Evolutionary conservation across 2,329 filamentous ascomycete species (phyloP).

Genomic region (Fusarium liriodendri): DNA sequence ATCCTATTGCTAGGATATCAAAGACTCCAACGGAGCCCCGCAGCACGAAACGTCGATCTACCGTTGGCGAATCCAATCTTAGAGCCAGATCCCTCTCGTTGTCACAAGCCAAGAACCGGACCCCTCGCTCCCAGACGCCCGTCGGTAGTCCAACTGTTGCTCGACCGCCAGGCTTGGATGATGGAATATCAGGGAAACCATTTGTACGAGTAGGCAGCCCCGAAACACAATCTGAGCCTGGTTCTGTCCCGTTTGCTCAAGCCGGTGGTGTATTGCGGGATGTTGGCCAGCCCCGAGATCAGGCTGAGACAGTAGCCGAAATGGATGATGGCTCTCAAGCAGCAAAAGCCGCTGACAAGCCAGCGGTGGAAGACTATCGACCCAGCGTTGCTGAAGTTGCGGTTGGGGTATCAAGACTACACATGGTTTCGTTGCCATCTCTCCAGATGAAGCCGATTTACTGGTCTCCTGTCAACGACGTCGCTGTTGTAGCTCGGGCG

Average conservation of each 20-base stretch:
- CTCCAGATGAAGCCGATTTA: conserved; percentile 96
- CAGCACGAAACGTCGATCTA: conserved; percentile 29
- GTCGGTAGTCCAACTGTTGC: conserved; percentile 32
- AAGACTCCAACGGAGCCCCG: conserved; percentile 32
- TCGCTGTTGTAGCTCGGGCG: conserved; percentile 82
- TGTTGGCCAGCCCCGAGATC: conserved; percentile 3
- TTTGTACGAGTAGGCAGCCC: conserved; percentile 61
- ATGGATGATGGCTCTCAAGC: conserved; percentile 18
- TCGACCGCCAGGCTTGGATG: conserved; percentile 49
- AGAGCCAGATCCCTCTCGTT: conserved; percentile 30
- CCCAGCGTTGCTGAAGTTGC: conserved; percentile 69
- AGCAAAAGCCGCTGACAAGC: conserved; percentile 7
- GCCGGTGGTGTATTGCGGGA: conserved; percentile 11
- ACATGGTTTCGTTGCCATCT: conserved; percentile 85
- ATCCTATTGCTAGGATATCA: conserved; percentile 35
- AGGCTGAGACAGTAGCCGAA: background rate
- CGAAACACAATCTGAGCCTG: conserved; percentile 40
- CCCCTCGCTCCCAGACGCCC: conserved; percentile 37
- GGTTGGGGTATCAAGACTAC: conserved; percentile 89
- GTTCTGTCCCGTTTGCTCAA: conserved; percentile 18
- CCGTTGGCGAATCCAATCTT: conserved; percentile 18
- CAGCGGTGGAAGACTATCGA: conserved; percentile 13
- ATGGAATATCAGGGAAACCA: conserved; percentile 66
- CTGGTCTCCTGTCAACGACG: conserved; percentile 93
- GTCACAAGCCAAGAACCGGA: conserved; percentile 34